Percentiles rank a stretch among this genome's conserved stretches.
phyloP scores from a whole-genome alignment of 768 basidiomycete species.

The Podaxis mareebaensis region DNA sequence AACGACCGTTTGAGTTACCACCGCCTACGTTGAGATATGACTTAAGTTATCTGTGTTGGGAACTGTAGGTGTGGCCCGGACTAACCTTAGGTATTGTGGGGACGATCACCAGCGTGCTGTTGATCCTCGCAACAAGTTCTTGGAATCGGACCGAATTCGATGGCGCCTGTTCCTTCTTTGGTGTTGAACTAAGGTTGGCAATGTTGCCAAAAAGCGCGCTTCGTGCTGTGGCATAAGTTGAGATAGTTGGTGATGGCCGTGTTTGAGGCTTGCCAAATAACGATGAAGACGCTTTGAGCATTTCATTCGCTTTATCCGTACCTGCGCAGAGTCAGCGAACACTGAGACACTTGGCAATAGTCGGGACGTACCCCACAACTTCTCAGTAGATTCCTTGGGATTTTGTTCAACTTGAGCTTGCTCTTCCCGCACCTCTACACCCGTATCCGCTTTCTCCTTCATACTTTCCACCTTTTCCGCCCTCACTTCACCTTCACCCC shows the following conservation, averaged over 20 bases:
- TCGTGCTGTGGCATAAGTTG: conserved; percentile 25
- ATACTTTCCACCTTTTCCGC: conserved; percentile 20
- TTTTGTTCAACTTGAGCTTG: background rate
- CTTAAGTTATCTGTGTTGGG: background rate
- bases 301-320: conserved; percentile 13
- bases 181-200: background rate
- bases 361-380: conserved; percentile 24
- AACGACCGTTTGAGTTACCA: background rate
- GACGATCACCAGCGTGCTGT: conserved; percentile 60
- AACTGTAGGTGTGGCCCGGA: background rate
- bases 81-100: conserved; percentile 51
- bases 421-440: conserved; percentile 12
- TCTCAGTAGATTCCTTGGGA: conserved; percentile 29
- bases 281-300: conserved; percentile 25
- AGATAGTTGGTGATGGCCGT: conserved; percentile 21
- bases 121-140: conserved; percentile 64
- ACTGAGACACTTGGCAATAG: background rate
- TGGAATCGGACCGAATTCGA: conserved; percentile 38
- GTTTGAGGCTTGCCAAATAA: conserved; percentile 30
- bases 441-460: conserved; percentile 18
- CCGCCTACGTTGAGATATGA: background rate
- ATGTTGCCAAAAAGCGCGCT: conserved; percentile 50
- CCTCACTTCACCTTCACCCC: conserved; percentile 14
- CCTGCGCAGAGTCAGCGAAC: conserved; percentile 6
- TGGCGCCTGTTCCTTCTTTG: background rate